Base-by-base conservation (phyloP, 2,329 filamentous ascomycete genomes). In the Zymoseptoria ardabiliae region DNA sequence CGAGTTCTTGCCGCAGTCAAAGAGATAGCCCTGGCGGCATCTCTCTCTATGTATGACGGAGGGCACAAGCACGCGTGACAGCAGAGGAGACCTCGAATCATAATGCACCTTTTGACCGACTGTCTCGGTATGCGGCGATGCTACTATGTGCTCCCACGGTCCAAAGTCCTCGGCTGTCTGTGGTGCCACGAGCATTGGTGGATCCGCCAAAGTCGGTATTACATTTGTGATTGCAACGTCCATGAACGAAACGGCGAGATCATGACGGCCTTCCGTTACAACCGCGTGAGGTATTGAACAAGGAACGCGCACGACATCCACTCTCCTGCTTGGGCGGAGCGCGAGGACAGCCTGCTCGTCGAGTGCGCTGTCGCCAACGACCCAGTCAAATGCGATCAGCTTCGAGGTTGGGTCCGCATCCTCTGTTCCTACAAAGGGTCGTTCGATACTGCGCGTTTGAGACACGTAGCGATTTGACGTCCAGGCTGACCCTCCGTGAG, bases 1-100 rank as follows among this genome's bases (percentile, higher is more conserved):
- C 62, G 82, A 81, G 68, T 94, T 94, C 53, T 77, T 81, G 17
- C 75, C 74, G 60, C 84, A 85, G 67, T 91, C 77, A 53, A 86
- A 77, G 6, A 77, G 72, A 62, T 81, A 81, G 17, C 79, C 85
- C 68, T 82, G 81, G 59, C 78, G 76, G 66, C 83, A 85, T 13
- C 85, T 78, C 62, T 78, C 72, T 50, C 78, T 78, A 52, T 78
- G 76, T 5, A 81, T 70, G 1, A 76, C 75, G 0, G 64, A 57
- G 22, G 63, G 55, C 10, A 70, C 63, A 10, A 71, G 58, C 17
- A 71, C 35, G 21, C 56, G 58, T 11, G 61, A 52, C 5, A 71
- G 48, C 10, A 63, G 63, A n/a, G 66, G 56, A 21, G 66, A 63
- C 10, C 62, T 58, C 21, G 59, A 53, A 13, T 41, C 51, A 48